phyloP scores from a whole-genome alignment of 805 yeast species.

The Yarrowia porcina region DNA sequence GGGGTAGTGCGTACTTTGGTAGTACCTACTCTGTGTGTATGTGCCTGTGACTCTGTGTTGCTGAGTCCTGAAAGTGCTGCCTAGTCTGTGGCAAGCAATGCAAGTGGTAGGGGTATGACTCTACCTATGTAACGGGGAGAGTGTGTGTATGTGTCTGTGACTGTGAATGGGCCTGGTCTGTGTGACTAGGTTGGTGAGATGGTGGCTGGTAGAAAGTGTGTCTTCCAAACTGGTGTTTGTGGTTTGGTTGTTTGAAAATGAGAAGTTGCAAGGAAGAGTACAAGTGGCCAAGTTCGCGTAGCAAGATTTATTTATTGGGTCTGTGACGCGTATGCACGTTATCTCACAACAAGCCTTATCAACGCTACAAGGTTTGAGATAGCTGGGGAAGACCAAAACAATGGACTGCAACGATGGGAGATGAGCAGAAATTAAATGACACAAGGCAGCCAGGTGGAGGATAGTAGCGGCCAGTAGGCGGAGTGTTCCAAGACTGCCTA shows the following conservation, averaged over 20 bases:
- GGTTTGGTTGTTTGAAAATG: not conserved
- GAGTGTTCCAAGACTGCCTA: too few relatives aligned
- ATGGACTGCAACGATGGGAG: not conserved
- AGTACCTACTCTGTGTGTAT: too few relatives aligned
- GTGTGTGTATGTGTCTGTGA: not conserved
- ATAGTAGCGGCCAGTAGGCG: too few relatives aligned
- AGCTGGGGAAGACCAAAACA: slow-evolving; percentile 22
- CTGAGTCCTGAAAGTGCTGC: not conserved
- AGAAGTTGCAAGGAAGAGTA: not conserved
- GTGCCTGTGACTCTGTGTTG: not conserved
- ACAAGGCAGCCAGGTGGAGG: too few relatives aligned
- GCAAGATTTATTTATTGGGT: slow-evolving; percentile 19
- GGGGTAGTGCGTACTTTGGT: too few relatives aligned
- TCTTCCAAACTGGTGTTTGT: not conserved
- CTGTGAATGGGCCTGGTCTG: not conserved
- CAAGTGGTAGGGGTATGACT: not conserved
- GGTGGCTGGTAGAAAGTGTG: not conserved
- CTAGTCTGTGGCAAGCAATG: not conserved
- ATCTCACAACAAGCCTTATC: slow-evolving; percentile 23
- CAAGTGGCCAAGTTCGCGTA: slow-evolving; percentile 10
- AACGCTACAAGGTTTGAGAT: slow-evolving; percentile 10
- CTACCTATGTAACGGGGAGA: not conserved
- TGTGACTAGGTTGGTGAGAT: not conserved
- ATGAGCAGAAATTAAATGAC: too few relatives aligned
- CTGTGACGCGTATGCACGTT: slow-evolving; percentile 23